Conservation (phyloP, 495 filamentous ascomycete genomes). For the Daldinia caldariorum region DNA sequence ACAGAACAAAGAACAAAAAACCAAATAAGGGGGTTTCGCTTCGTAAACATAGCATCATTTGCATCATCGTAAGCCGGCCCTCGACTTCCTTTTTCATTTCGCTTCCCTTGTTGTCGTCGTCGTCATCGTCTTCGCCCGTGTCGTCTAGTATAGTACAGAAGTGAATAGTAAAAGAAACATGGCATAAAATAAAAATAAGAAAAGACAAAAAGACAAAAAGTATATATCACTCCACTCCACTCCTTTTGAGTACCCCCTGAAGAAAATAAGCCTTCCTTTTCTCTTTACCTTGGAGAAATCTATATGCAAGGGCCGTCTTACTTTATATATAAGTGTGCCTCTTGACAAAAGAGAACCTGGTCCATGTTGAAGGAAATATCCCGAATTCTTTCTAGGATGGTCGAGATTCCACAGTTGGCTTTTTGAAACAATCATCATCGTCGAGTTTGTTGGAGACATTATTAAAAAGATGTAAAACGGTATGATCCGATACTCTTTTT, state of each 20-base stretch:
- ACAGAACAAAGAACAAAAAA: not conserved
- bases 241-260: not conserved
- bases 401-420: not conserved
- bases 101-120: not conserved
- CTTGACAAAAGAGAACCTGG: slow-evolving; percentile 13
- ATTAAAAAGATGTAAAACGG: slow-evolving; percentile 17
- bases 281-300: slow-evolving; percentile 6
- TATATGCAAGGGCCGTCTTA: slow-evolving; percentile 26
- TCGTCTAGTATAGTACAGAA: not conserved
- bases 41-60: not conserved
- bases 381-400: slow-evolving; percentile 3
- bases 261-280: not conserved
- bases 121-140: not conserved
- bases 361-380: not conserved
- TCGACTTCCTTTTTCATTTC: not conserved
- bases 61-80: not conserved
- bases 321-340: slow-evolving; percentile 1
- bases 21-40: not conserved
- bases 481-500: slow-evolving; percentile 4
- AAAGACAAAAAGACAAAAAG: not conserved
- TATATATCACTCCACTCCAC: no score
- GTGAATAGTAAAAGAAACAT: not conserved
- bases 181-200: not conserved
- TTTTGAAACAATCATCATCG: slow-evolving; percentile 11
- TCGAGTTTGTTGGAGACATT: slow-evolving; percentile 5